Conservation (phyloP, 106 monocot genomes). For the Acorus gramineus region DNA sequence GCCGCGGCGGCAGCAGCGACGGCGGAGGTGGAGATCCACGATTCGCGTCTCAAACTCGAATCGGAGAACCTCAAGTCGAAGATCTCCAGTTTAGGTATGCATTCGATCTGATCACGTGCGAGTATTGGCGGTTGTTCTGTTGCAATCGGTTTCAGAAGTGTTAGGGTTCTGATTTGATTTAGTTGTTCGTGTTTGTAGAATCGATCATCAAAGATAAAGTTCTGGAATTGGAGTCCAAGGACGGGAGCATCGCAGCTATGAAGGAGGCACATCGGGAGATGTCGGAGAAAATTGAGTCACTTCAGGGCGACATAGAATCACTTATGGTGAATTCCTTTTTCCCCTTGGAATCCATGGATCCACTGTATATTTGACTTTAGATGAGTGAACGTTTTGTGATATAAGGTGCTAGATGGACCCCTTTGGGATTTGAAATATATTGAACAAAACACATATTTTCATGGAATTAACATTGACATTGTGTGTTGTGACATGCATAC, state of each 20-base stretch:
- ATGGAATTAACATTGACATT: no score
- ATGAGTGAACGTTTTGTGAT: no score
- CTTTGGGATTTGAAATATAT: background rate
- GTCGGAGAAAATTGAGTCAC: constrained; percentile 17
- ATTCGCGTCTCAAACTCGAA: constrained; percentile 23
- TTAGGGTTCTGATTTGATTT: background rate
- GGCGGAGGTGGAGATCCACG: constrained; percentile 1
- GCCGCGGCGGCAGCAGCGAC: no score
- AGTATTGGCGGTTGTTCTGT: no score
- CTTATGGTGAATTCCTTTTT: constrained; percentile 20
- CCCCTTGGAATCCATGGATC: no score
- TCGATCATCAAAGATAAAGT: constrained; percentile 20
- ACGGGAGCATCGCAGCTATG: constrained; percentile 27
- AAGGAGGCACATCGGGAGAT: constrained; percentile 32
- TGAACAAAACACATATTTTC: background rate
- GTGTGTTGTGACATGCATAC: no score
- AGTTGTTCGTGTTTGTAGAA: constrained; percentile 20
- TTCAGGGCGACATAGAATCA: constrained; percentile 26
- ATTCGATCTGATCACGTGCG: no score
- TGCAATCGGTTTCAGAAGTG: no score
- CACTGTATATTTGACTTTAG: no score
- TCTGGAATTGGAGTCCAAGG: constrained; percentile 39
- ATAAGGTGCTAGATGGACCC: background rate
- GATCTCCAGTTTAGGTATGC: constrained; percentile 22
- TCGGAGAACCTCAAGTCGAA: constrained; percentile 29